Evolutionary conservation across 768 basidiomycete genomes (phyloP), one percentile per base, ranked within the genome.

Genomic region (Suillus discolor): DNA sequence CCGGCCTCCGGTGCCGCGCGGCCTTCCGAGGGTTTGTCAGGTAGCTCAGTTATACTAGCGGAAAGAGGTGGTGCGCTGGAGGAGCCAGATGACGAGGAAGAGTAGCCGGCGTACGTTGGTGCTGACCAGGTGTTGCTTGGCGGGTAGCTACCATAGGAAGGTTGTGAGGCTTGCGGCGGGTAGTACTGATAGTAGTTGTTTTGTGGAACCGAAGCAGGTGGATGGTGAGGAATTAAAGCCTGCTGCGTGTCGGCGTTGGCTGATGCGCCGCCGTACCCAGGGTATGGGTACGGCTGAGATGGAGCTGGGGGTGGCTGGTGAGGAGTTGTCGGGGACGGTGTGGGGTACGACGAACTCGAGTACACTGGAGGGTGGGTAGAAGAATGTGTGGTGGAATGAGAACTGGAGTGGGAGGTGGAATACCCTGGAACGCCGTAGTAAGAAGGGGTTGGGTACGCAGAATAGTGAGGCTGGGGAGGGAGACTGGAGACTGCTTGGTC

Each of bases 391-490:
- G 54, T 20, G 6, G 54, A n/a, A 55, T 55, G 54, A 13, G 54
- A 55, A n/a, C 6, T 36, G 12, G 54, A 55, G 9, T 51, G 63
- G 42, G 61, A 44, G 25, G 38, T 5, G 13, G 61, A 71, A 51
- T 67, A 78, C 69, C 72, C 74, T 31, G 77, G 63, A 64, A 73
- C 68, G 41, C 66, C 67, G 57, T 81, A 81, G 62, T 77, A 80
- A 47, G 68, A 70, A 2, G 75, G 69, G n/a, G 74, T 62, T 11
- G 76, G 68, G 41, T 79, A 80, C 11, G 79, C 73, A 16, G 75
- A 55, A 51, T 78, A 79, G 25, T 78, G 74, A 4, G 75, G 62
- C 18, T 71, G 74, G 12, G 76, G 67, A 9, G 74, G 67, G 18
- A 74, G 62, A 25, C 54, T 70, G 1, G 77, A 67, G 15, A 71